Base-by-base conservation (phyloP, 164 flowering plant species). In the Liriodendron chinense region DNA sequence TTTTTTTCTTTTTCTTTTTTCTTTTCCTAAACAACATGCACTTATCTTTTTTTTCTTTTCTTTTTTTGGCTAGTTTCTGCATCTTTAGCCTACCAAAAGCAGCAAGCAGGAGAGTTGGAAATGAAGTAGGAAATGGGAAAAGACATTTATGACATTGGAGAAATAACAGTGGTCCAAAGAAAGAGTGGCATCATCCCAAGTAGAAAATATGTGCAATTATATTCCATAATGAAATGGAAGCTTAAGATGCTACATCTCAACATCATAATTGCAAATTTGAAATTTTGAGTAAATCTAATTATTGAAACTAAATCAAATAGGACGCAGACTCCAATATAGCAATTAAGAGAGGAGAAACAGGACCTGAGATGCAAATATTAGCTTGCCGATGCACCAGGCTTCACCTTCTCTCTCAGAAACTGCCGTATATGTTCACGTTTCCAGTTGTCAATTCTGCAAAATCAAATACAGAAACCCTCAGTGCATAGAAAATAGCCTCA, bases 381-480 rank as follows among this genome's bases (percentile, higher is more conserved):
- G 71, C 28, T 74, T 10, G 65, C 53, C 1, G 77, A 72, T 69
- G 78, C 76, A 28, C 82, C 50, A 23, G 84, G 83, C 74, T 87
- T 89, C 59, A 94, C 89, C 85, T 90, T 94, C 85, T 86, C 93
- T 63, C 73, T 77, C 70, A 94, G 76, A 80, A 91, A 94, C 78
- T 88, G 94, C 74, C 84, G 84, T 69, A 92, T 80, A 68, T 92
- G 96, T 74, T 94, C 97, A 7, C 92, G 94, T 79, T 92, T 94
- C 97, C 97, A 94, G 79, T 94, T 91, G 81, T 92, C 97, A 65
- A 94, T 85, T 71, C 98, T 92, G 91, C 75, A 82, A 34, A 34
- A 34, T 34, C 43, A 34, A 34, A 34, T 34, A 59, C 24, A 25
- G 26, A 20, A 66, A 26, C 43, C 43, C 43, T 34, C 43, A 34